phyloP scores from a whole-genome alignment of 2,329 filamentous ascomycete species.

The Fragosphaeria purpurea region DNA sequence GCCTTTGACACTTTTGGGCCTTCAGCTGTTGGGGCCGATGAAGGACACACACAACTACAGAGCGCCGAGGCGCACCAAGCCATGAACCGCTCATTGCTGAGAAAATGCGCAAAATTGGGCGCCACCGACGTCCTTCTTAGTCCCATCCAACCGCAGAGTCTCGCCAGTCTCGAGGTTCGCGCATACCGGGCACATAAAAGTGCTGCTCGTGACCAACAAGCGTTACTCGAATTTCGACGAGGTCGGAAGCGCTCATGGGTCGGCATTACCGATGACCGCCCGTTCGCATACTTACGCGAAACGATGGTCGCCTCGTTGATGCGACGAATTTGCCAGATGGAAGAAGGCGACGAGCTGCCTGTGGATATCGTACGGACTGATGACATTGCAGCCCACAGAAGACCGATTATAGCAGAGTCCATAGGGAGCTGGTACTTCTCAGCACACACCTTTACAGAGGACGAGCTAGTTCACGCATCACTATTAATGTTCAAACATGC shows the following conservation, averaged over 20 bases:
- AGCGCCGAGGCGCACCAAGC: slow-evolving; percentile 9
- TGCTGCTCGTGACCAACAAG: slow-evolving; percentile 61
- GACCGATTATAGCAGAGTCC: slow-evolving; percentile 53
- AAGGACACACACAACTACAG: background rate
- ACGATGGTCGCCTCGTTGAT: slow-evolving; percentile 89
- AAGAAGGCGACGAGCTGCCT: slow-evolving; percentile 53
- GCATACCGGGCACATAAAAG: slow-evolving; percentile 76
- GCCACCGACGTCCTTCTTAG: slow-evolving; percentile 78
- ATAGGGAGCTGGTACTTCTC: slow-evolving; percentile 80
- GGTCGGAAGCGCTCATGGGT: slow-evolving; percentile 87
- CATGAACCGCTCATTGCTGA: slow-evolving; percentile 40
- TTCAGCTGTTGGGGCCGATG: background rate
- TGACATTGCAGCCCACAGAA: slow-evolving; percentile 51
- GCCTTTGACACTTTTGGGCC: background rate
- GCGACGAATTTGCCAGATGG: slow-evolving; percentile 66
- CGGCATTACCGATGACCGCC: slow-evolving; percentile 72
- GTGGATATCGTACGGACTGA: slow-evolving; percentile 56
- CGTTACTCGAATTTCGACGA: slow-evolving; percentile 60
- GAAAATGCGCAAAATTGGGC: slow-evolving; percentile 72
- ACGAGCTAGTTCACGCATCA: slow-evolving; percentile 80
- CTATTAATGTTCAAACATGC: slow-evolving; percentile 85
- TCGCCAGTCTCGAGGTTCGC: slow-evolving; percentile 69
- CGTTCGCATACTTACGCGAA: slow-evolving; percentile 81
- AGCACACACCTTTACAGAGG: slow-evolving; percentile 80
- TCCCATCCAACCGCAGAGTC: slow-evolving; percentile 63